Percentiles rank a stretch among this genome's conserved stretches.
These are phyloP conservation scores for Mesembryanthemum crystallinum DNA, from an alignment of 148 eudicot genomes.

Conservation along the genomic window DNA sequence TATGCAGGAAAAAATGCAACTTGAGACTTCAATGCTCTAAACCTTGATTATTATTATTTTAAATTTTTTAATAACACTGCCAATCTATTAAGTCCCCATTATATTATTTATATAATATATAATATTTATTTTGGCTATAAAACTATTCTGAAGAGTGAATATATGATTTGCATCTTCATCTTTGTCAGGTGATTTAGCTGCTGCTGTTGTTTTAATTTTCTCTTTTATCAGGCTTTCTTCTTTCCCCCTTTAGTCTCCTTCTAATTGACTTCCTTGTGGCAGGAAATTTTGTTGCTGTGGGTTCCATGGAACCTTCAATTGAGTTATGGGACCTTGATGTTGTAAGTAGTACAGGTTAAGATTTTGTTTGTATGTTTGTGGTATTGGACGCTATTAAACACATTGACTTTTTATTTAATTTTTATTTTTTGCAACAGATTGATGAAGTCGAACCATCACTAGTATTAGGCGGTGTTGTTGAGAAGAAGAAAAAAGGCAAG, in stretches of 20 bases:
- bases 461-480: slow-evolving; percentile 66
- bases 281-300: slow-evolving; percentile 94
- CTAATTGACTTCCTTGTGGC: slow-evolving; percentile 17
- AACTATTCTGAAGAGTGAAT: not conserved
- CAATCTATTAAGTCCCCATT: too few relatives aligned
- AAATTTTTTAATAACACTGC: not conserved
- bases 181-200: not conserved
- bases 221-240: not conserved
- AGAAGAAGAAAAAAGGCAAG: slow-evolving; percentile 79
- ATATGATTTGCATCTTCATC: not conserved
- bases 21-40: not conserved
- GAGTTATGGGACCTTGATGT: slow-evolving; percentile 95
- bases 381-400: slow-evolving; percentile 8
- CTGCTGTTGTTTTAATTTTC: not conserved
- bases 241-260: not conserved
- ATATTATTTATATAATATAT: too few relatives aligned
- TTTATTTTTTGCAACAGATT: slow-evolving; percentile 40
- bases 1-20: not conserved
- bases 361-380: not conserved
- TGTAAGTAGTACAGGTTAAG: slow-evolving; percentile 39
- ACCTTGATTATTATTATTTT: not conserved
- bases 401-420: not conserved
- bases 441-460: slow-evolving; percentile 84
- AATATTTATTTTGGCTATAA: not conserved
- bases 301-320: slow-evolving; percentile 90